Conservation (phyloP, 2,329 filamentous ascomycete species). For the Aspergillus sp. region DNA sequence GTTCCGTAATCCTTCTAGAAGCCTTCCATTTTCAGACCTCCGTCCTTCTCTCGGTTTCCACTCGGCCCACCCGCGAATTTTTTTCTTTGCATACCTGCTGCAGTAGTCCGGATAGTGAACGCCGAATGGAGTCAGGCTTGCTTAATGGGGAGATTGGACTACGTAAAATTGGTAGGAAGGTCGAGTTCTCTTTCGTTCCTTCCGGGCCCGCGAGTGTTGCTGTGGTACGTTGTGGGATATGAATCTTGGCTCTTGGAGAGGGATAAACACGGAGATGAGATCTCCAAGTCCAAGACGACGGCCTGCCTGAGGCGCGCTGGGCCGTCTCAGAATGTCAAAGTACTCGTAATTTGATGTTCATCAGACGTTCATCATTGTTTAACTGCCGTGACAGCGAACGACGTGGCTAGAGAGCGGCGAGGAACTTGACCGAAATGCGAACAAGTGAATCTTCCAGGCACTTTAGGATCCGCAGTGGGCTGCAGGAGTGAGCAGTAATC, state of each 20-base stretch:
- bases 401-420: neutral
- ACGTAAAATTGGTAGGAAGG: neutral
- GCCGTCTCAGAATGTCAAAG: neutral
- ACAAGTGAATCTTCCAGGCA: neutral
- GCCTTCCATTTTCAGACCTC: slow-evolving; percentile 3
- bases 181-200: neutral
- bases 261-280: neutral
- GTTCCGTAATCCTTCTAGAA: slow-evolving; percentile 9
- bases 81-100: neutral
- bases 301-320: no score
- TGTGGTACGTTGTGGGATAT: neutral
- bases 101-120: neutral
- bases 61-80: slow-evolving; percentile 6
- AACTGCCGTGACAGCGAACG: neutral
- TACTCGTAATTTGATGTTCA: neutral
- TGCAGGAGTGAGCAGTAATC: slow-evolving; percentile 11
- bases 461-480: slow-evolving; percentile 25
- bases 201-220: neutral
- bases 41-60: slow-evolving; percentile 2
- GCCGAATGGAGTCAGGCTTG: neutral
- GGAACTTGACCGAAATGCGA: neutral
- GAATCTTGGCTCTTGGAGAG: neutral
- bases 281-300: neutral
- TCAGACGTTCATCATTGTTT: neutral
- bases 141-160: neutral